A percentile compares a stretch with the other conserved stretches of the same genome.
phyloP scores from a whole-genome alignment of 352 stramenopile genomes.

The Phytophthora melonis region DNA sequence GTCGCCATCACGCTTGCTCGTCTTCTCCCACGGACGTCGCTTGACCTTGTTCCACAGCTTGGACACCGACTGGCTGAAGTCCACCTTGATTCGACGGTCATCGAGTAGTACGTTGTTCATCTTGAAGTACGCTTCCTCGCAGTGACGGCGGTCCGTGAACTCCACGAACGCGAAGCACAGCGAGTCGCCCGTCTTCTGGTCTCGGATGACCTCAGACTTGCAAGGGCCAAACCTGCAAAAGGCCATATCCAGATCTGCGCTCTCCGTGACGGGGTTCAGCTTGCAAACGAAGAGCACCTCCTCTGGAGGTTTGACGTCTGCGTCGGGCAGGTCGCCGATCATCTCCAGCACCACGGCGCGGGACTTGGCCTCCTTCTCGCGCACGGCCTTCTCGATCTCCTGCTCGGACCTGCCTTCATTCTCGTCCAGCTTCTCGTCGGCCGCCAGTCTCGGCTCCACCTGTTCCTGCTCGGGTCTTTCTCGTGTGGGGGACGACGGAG shows the following conservation, averaged over 20 bases:
- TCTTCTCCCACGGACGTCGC: conserved; percentile 68
- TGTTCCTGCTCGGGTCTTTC: conserved; percentile 93
- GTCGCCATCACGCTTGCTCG: conserved; percentile 63
- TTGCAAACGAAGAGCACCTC: conserved; percentile 99
- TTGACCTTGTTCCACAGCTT: conserved; percentile 97
- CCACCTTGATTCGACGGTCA: conserved; percentile 95
- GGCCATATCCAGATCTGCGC: conserved; percentile 95
- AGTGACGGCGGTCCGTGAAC: conserved; percentile 95
- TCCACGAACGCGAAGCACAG: conserved; percentile 99
- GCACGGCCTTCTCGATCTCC: conserved; percentile 90
- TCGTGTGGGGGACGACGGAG: conserved; percentile 84
- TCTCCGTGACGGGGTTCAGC: conserved; percentile 94
- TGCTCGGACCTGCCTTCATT: conserved; percentile 80
- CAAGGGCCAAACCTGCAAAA: conserved; percentile 93
- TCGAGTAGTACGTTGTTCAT: conserved; percentile 99
- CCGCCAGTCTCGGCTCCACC: conserved; percentile 91
- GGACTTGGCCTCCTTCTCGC: conserved; percentile 94
- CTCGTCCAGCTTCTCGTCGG: conserved; percentile 89
- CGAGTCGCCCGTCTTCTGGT: conserved; percentile 97
- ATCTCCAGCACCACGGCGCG: conserved; percentile 98
- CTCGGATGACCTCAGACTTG: conserved; percentile 96
- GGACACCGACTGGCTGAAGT: conserved; percentile 99
- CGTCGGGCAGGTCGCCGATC: conserved; percentile 98
- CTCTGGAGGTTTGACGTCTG: conserved; percentile 97
- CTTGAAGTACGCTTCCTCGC: conserved; percentile 98